phyloP scores from a whole-genome alignment of 192 early-diverging fungal genomes.

The Gonapodya prolifera region DNA sequence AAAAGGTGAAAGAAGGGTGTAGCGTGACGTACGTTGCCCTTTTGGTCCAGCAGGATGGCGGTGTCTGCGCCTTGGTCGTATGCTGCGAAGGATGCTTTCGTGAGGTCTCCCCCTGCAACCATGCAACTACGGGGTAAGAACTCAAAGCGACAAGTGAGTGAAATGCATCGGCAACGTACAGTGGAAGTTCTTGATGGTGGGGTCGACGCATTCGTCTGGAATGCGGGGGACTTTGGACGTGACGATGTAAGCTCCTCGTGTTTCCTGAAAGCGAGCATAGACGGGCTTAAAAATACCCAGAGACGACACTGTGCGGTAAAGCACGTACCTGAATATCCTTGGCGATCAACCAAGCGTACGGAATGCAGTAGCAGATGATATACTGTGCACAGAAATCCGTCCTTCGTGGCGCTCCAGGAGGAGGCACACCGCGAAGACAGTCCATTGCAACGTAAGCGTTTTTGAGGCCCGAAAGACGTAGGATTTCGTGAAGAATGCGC shows the following conservation, averaged over 20 bases:
- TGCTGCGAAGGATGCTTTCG: neutral
- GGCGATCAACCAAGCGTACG: neutral
- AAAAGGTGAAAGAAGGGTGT: too few relatives aligned
- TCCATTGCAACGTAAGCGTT: neutral
- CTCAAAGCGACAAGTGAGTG: too few relatives aligned
- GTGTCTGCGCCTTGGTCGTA: neutral
- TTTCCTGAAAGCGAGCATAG: too few relatives aligned
- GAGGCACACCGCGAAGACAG: neutral
- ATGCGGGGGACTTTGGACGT: neutral
- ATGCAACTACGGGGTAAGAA: too few relatives aligned
- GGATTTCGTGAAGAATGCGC: neutral
- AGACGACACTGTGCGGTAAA: too few relatives aligned
- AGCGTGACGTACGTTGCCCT: too few relatives aligned
- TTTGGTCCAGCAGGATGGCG: neutral
- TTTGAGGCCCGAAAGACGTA: neutral
- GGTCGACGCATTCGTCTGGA: neutral
- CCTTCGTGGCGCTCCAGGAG: neutral
- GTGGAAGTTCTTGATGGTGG: conserved; percentile 1
- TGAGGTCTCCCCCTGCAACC: neutral
- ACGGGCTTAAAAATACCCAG: too few relatives aligned
- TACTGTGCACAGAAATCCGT: neutral
- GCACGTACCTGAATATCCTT: too few relatives aligned
- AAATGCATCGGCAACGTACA: too few relatives aligned
- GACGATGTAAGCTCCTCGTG: neutral
- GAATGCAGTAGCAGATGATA: neutral